These are phyloP conservation scores for Melanopsichium pennsylvanicum DNA, from an alignment of 1,284 basidiomycete species.

Conservation along the genomic window DNA sequence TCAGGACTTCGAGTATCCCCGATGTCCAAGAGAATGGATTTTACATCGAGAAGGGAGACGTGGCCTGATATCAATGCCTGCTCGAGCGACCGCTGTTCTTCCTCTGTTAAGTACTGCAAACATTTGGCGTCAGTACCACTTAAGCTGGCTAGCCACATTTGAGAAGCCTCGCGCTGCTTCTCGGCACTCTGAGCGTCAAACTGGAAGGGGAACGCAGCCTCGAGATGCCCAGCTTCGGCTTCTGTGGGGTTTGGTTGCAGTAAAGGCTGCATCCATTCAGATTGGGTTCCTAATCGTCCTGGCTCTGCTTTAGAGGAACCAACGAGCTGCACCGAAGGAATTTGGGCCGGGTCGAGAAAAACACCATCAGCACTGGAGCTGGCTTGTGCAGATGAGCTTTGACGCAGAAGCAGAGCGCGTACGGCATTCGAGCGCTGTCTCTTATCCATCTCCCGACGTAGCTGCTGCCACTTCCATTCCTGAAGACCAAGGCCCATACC, in stretches of 20 bases:
- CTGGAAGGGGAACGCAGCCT: slow-evolving; percentile 7
- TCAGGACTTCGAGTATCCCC: background rate
- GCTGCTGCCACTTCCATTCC: slow-evolving; percentile 39
- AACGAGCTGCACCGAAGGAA: no score
- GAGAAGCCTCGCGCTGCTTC: slow-evolving; percentile 2
- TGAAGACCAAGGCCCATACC: slow-evolving; percentile 40
- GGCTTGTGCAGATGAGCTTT: background rate
- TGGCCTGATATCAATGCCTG: slow-evolving; percentile 13
- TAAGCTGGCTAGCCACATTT: slow-evolving; percentile 9
- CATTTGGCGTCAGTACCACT: slow-evolving; percentile 9
- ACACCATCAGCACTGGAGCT: background rate
- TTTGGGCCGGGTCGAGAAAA: no score
- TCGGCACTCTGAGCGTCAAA: background rate
- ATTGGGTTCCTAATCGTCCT: background rate
- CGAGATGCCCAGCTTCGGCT: background rate
- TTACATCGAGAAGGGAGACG: slow-evolving; percentile 12
- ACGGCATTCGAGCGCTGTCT: slow-evolving; percentile 17
- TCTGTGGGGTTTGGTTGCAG: background rate
- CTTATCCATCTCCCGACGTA: slow-evolving; percentile 9
- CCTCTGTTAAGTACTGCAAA: slow-evolving; percentile 1
- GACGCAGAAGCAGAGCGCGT: slow-evolving; percentile 7
- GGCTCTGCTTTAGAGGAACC: background rate
- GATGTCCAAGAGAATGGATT: slow-evolving; percentile 1
- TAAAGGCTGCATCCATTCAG: slow-evolving; percentile 16
- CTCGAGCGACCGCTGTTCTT: slow-evolving; percentile 13